These are phyloP conservation scores for Hymenoscyphus salicellus DNA, from an alignment of 2,329 filamentous ascomycete genomes.

Conservation along the genomic window DNA sequence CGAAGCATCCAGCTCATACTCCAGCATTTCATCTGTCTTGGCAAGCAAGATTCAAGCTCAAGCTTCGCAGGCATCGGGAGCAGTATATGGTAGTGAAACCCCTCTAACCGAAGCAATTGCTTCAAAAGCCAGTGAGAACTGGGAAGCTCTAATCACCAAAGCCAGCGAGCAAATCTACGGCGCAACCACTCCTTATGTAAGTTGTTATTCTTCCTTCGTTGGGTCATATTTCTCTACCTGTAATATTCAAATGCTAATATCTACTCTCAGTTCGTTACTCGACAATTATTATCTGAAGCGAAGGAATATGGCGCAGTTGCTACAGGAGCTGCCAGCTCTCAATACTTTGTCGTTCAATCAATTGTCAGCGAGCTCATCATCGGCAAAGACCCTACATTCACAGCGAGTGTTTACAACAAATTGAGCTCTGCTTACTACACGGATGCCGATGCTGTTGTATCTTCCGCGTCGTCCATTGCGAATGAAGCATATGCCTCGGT, in stretches of 20 bases:
- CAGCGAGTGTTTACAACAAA: conserved; percentile 72
- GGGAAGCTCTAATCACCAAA: conserved; percentile 35
- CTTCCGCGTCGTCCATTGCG: conserved; percentile 52
- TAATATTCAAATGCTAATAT: neutral
- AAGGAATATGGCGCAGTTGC: conserved; percentile 60
- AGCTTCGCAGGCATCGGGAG: conserved; percentile 34
- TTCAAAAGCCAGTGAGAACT: conserved; percentile 45
- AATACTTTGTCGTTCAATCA: conserved; percentile 67
- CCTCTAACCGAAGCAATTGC: conserved; percentile 51
- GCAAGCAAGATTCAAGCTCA: conserved; percentile 37
- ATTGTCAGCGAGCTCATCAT: conserved; percentile 73
- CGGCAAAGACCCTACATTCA: conserved; percentile 77
- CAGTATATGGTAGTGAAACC: conserved; percentile 42
- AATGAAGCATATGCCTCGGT: conserved; percentile 45
- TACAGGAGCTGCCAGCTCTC: conserved; percentile 56
- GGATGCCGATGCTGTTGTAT: conserved; percentile 44
- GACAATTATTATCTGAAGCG: conserved; percentile 47
- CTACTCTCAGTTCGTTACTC: conserved; percentile 35
- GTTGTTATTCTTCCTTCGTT: neutral
- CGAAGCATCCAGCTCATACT: conserved; percentile 46
- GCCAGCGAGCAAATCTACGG: conserved; percentile 36
- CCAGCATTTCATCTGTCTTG: conserved; percentile 58
- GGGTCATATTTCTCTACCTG: neutral
- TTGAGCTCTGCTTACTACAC: conserved; percentile 71
- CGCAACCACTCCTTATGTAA: conserved; percentile 33